These are phyloP conservation scores for Hymenoscyphus fructigenus DNA, from an alignment of 2,329 filamentous ascomycete species.

Conservation along the genomic window DNA sequence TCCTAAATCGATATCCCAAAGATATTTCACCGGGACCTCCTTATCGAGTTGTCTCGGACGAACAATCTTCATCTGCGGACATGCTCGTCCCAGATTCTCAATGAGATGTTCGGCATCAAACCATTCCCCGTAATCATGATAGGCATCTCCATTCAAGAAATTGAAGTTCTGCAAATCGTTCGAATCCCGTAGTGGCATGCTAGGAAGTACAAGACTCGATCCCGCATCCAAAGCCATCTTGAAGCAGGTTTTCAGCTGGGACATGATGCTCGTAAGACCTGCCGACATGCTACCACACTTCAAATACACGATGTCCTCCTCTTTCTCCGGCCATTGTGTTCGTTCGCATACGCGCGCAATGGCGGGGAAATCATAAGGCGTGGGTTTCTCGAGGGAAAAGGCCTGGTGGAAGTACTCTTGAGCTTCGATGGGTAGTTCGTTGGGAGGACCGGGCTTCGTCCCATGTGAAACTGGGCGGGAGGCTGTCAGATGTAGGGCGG, in stretches of 20 bases:
- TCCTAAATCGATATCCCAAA: constrained; percentile 28
- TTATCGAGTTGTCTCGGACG: constrained; percentile 30
- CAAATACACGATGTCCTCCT: constrained; percentile 35
- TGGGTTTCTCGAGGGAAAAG: constrained; percentile 29
- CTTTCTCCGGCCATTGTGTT: constrained; percentile 27
- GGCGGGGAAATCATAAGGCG: constrained; percentile 28
- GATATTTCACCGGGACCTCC: constrained; percentile 25
- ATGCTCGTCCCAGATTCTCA: constrained; percentile 27
- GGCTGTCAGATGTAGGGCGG: neutral
- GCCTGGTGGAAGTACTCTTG: constrained; percentile 36
- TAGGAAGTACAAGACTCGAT: constrained; percentile 34
- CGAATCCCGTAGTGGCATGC: constrained; percentile 38
- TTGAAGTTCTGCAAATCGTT: constrained; percentile 37
- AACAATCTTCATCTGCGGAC: constrained; percentile 38
- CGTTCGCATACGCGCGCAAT: constrained; percentile 31
- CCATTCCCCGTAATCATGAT: constrained; percentile 38
- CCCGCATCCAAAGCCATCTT: constrained; percentile 40
- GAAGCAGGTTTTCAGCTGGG: constrained; percentile 39
- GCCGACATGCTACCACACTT: constrained; percentile 37
- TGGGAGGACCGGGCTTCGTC: neutral
- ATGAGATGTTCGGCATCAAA: constrained; percentile 37
- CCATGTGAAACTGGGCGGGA: neutral
- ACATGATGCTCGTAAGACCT: constrained; percentile 38
- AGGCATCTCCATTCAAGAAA: constrained; percentile 35
- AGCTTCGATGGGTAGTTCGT: constrained; percentile 5